These are phyloP conservation scores for Podaxis mareebaensis DNA, from an alignment of 768 basidiomycete species.

Conservation along the genomic window DNA sequence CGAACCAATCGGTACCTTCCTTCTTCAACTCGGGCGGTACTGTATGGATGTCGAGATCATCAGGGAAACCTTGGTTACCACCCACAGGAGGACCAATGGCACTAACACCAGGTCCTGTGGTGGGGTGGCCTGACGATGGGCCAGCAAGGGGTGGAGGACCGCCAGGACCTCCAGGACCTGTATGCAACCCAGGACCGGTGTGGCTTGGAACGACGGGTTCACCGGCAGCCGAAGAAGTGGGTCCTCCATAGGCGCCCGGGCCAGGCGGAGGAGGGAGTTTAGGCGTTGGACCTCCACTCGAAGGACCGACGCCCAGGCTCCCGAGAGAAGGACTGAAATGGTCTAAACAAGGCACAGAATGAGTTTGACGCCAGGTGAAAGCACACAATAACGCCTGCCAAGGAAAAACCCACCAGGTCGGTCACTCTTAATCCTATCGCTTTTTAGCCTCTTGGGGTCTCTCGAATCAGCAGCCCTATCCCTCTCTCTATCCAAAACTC, in stretches of 20 bases:
- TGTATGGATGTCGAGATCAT: constrained; percentile 43
- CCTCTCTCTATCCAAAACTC: constrained; percentile 15
- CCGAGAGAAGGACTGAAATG: constrained; percentile 23
- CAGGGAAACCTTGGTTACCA: constrained; percentile 31
- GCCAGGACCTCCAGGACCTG: constrained; percentile 11
- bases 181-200: constrained; percentile 12
- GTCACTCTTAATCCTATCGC: constrained; percentile 11
- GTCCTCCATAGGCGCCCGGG: constrained; percentile 13
- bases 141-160: constrained; percentile 13
- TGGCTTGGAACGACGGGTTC: constrained; percentile 9
- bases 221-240: constrained; percentile 4
- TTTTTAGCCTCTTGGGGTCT: constrained; percentile 16
- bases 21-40: constrained; percentile 56
- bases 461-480: constrained; percentile 16
- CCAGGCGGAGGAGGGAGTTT: constrained; percentile 20
- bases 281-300: constrained; percentile 15
- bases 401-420: constrained; percentile 11
- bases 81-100: not conserved
- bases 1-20: constrained; percentile 85
- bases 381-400: constrained; percentile 5
- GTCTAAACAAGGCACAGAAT: constrained; percentile 10
- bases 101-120: constrained; percentile 11
- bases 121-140: constrained; percentile 13
- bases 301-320: constrained; percentile 6
- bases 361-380: not conserved